Evolutionary conservation across 139 green algal species (phyloP).

Genomic region (Axilococcus clingmanii): DNA sequence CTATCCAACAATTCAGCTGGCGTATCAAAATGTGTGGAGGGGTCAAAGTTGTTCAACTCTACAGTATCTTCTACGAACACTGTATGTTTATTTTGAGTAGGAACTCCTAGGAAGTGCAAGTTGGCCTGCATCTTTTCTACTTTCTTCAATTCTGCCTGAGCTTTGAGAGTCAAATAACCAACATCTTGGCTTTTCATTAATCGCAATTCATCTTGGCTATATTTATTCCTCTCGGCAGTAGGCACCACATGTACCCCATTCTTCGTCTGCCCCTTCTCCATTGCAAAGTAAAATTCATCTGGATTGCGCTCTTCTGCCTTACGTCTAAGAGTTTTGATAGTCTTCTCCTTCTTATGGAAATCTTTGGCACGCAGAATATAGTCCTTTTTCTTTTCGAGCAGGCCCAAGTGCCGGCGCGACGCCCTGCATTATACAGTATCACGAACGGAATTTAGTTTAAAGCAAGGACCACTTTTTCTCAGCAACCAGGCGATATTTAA

Average conservation of each 20-base stretch:
- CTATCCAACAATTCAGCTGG: slow-evolving; percentile 58
- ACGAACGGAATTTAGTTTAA: not conserved
- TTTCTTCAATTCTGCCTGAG: slow-evolving; percentile 70
- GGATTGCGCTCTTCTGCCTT: slow-evolving; percentile 94
- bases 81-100: slow-evolving; percentile 38
- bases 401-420: slow-evolving; percentile 51
- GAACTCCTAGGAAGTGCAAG: slow-evolving; percentile 75
- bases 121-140: slow-evolving; percentile 54
- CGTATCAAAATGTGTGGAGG: slow-evolving; percentile 70
- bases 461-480: not conserved
- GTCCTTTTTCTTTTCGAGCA: slow-evolving; percentile 98
- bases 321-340: slow-evolving; percentile 66
- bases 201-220: slow-evolving; percentile 76
- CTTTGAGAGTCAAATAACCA: slow-evolving; percentile 72
- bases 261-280: slow-evolving; percentile 76
- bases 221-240: slow-evolving; percentile 70
- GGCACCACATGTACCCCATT: slow-evolving; percentile 69
- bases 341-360: slow-evolving; percentile 88
- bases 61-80: slow-evolving; percentile 69
- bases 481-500: not conserved
- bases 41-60: slow-evolving; percentile 34
- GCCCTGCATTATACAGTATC: slow-evolving; percentile 21
- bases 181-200: slow-evolving; percentile 94
- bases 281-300: slow-evolving; percentile 98
- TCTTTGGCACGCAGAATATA: slow-evolving; percentile 84